phyloP scores from a whole-genome alignment of 2,329 filamentous ascomycete genomes.

The Fonsecaea pugnacius region DNA sequence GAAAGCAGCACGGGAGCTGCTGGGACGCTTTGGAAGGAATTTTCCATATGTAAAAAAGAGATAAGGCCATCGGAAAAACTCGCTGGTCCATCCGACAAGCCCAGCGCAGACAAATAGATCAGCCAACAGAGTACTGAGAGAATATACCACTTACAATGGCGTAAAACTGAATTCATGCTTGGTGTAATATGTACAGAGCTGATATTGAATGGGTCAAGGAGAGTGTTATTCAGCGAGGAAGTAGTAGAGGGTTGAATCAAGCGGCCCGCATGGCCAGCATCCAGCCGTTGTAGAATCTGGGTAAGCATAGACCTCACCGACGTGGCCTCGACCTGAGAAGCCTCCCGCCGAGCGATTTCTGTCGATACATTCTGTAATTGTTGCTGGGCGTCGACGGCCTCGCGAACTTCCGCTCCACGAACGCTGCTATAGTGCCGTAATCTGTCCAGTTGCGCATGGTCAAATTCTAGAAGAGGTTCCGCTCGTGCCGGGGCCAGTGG shows the following conservation, averaged over 20 bases:
- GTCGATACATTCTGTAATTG: conserved; percentile 3
- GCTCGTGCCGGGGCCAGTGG: background rate
- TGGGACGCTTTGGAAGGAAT: background rate
- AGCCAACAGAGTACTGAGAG: background rate
- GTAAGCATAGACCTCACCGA: conserved; percentile 25
- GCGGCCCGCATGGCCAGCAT: conserved; percentile 18
- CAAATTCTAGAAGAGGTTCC: background rate
- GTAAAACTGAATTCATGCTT: conserved; percentile 23
- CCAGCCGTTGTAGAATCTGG: conserved; percentile 25
- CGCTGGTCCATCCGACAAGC: background rate
- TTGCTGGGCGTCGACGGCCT: conserved; percentile 16
- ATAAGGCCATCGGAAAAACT: background rate
- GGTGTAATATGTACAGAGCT: conserved; percentile 25
- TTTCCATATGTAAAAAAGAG: background rate
- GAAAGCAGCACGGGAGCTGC: background rate
- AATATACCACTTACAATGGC: conserved; percentile 22
- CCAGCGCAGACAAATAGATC: background rate
- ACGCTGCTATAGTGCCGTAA: conserved; percentile 24
- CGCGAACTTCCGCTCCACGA: conserved; percentile 16
- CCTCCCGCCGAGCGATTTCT: conserved; percentile 3
- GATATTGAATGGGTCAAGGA: conserved; percentile 23
- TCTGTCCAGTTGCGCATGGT: conserved; percentile 15
- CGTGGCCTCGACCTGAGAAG: conserved; percentile 9
- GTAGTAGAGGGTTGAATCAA: conserved; percentile 10
- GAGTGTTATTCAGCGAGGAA: conserved; percentile 16